Percentiles rank a stretch among this genome's conserved stretches.
These are phyloP conservation scores for Hypoxylon subgilvum DNA, from an alignment of 495 filamentous ascomycete species.

Conservation along the genomic window DNA sequence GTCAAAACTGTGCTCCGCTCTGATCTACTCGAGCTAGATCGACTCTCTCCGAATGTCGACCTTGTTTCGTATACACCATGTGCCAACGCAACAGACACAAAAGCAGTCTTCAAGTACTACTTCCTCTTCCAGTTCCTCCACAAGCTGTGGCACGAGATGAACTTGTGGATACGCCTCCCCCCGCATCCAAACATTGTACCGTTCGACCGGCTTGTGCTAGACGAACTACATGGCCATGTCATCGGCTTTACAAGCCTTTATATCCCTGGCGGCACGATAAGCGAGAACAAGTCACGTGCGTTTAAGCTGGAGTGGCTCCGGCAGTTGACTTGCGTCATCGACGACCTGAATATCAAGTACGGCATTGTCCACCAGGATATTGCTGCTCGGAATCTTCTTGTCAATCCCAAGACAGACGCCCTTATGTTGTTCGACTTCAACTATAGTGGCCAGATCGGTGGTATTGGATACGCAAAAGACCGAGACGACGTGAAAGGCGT, in stretches of 20 bases:
- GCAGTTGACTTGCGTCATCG: constrained; percentile 46
- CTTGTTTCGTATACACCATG: neutral
- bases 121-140: neutral
- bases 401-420: constrained; percentile 41
- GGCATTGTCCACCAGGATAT: constrained; percentile 53
- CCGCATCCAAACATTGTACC: constrained; percentile 45
- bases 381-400: constrained; percentile 46
- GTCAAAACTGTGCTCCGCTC: neutral
- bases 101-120: constrained; percentile 5
- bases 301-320: constrained; percentile 49
- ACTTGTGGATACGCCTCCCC: constrained; percentile 43
- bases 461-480: constrained; percentile 20
- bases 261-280: constrained; percentile 43
- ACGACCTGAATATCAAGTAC: constrained; percentile 48
- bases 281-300: constrained; percentile 24
- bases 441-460: constrained; percentile 27
- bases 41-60: neutral
- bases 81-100: no score
- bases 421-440: constrained; percentile 53
- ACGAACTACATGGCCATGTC: constrained; percentile 40
- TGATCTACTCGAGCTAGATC: neutral
- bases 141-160: constrained; percentile 47
- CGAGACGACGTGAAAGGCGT: constrained; percentile 49
- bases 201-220: constrained; percentile 47
- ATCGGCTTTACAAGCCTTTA: constrained; percentile 51